Evolutionary conservation across 306 rosid species (phyloP).

Genomic region (Phaseolus lunatus): DNA sequence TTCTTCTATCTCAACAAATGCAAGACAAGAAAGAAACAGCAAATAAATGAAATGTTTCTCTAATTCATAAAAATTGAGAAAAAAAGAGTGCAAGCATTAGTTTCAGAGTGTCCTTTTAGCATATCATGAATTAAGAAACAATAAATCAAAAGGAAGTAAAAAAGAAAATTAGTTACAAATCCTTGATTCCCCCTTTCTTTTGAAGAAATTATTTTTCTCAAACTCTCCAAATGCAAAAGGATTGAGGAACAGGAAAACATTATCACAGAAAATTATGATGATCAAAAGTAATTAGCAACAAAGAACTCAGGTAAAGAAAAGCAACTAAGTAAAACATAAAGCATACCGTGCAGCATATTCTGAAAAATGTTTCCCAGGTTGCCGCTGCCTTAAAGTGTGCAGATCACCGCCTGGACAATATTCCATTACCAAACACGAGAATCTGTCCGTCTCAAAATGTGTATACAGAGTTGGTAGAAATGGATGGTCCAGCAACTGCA

Average conservation of each 20-base stretch:
- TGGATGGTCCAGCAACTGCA: conserved; percentile 98
- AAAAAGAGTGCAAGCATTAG: background rate
- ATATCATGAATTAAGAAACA: background rate
- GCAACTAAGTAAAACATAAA: conserved; percentile 28
- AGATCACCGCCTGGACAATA: conserved; percentile 99
- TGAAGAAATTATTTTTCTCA: conserved; percentile 8
- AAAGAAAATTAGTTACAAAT: background rate
- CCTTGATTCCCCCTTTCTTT: conserved; percentile 40
- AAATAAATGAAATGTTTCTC: no score
- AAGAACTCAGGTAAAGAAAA: conserved; percentile 20
- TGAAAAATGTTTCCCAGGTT: conserved; percentile 97
- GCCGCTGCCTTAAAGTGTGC: conserved; percentile 97
- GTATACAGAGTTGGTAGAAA: conserved; percentile 96
- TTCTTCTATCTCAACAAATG: no score
- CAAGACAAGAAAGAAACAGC: no score
- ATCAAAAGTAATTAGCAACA: conserved; percentile 13
- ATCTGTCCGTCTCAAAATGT: conserved; percentile 96
- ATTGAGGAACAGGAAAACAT: no score
- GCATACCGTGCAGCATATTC: conserved; percentile 99
- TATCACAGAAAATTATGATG: background rate
- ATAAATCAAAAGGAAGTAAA: background rate
- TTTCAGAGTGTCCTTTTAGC: background rate
- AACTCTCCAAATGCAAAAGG: background rate
- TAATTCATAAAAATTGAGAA: no score
- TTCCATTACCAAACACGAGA: conserved; percentile 98